Evolutionary conservation across 768 basidiomycete genomes (phyloP).

Genomic region (Podaxis rugospora): DNA sequence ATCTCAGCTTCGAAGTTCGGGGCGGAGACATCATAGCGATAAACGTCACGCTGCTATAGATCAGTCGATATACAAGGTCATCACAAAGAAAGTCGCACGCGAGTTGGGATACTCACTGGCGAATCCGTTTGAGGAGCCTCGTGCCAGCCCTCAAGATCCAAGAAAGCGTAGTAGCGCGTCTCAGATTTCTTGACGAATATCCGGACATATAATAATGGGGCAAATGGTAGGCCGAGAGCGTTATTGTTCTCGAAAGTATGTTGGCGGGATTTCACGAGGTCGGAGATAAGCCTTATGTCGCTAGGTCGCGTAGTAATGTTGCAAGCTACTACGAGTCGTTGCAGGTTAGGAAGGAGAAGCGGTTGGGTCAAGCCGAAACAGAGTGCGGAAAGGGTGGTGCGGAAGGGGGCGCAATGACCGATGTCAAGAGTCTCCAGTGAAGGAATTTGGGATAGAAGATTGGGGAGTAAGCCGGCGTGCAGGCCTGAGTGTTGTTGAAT

Average conservation of each 20-base stretch:
- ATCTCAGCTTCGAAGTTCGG: background rate
- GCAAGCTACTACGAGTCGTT: background rate
- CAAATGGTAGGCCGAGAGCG: background rate
- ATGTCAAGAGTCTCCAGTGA: conserved; percentile 1
- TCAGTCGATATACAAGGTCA: background rate
- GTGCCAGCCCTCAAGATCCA: background rate
- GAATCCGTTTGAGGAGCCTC: background rate
- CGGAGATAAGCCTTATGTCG: background rate
- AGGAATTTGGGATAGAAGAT: background rate
- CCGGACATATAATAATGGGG: background rate
- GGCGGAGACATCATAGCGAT: background rate
- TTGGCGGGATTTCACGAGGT: background rate
- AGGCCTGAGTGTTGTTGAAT: background rate
- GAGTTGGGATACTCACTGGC: background rate
- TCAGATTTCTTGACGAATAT: background rate
- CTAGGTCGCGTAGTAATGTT: background rate
- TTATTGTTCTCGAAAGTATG: background rate
- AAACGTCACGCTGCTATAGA: background rate
- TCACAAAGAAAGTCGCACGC: background rate
- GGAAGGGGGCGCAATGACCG: background rate
- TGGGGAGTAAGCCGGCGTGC: background rate
- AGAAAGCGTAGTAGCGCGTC: background rate
- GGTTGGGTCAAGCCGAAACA: background rate
- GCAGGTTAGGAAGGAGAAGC: background rate
- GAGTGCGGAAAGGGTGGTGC: background rate